Evolutionary conservation across 768 basidiomycete species (phyloP), one percentile per base, ranked within the genome.

Genomic region (Russula abietina): DNA sequence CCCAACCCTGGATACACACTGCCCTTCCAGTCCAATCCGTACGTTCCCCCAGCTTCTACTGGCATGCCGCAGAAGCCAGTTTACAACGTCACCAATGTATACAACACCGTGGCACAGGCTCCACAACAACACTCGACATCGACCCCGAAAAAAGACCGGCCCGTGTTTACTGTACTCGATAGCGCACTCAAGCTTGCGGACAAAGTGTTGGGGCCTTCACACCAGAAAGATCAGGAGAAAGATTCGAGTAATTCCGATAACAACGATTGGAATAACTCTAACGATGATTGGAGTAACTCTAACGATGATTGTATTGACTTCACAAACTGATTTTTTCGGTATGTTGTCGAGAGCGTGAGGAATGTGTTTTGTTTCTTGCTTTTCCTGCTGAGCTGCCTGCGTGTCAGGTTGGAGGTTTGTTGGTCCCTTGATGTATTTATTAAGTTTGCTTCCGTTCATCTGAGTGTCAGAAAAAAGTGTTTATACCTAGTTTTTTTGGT

Each of bases 171-270:
- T 2, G 16, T 63, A 30, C 28, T 63, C 26, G 57, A 51, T 12
- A 57, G 62, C 3, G 62, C 51, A 24, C 36, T 63, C 50, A 63
- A 63, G 43, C 6, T 58, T 6, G 62, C 62, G 10, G 57, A 33
- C 17, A 12, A 43, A 2, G 8, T 58, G 1, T 10, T 62, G 14
- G 36, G 16, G 8, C 33, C 61, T 24, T 1, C 9, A 48, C 10
- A 30, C 5, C 28, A 30, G 28, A 30, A 30, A 30, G 28, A 30
- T 24, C 17, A 12, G n/a, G n/a, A 12, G 17, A 22, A 39, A 4
- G 48, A 30, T 17, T 14, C 10, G 33, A 33, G 3, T 12, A 10
- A 9, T 10, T 33, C 11, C 32, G 11, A 1, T n/a, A n/a, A n/a
- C n/a, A n/a, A n/a, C n/a, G n/a, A n/a, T 11, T 54, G n/a, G n/a